Conservation (phyloP, 768 basidiomycete genomes). For the Mycena rebaudengoi region DNA sequence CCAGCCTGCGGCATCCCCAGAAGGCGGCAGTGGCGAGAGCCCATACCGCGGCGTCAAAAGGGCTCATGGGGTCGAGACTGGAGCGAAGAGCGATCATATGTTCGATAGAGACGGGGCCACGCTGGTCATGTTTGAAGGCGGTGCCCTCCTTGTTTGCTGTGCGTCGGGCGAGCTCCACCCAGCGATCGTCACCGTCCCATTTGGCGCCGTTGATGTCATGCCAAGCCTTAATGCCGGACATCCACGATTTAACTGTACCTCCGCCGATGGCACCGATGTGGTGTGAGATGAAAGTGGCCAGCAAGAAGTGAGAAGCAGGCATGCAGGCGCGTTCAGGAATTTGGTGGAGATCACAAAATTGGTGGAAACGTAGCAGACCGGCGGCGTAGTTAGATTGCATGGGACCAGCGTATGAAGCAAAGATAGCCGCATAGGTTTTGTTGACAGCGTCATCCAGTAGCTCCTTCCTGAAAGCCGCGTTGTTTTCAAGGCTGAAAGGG, state of each 20-base stretch:
- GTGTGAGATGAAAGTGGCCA: constrained; percentile 37
- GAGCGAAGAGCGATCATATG: constrained; percentile 29
- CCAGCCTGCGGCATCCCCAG: constrained; percentile 41
- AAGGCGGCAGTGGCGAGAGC: constrained; percentile 44
- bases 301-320: constrained; percentile 40
- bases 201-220: too few species aligned
- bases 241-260: constrained; percentile 40
- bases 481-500: constrained; percentile 7
- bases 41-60: constrained; percentile 42
- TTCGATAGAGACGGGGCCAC: constrained; percentile 22
- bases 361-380: constrained; percentile 43
- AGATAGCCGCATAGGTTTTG: constrained; percentile 8
- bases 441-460: constrained; percentile 17
- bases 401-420: constrained; percentile 23
- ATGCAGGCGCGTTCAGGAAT: constrained; percentile 40
- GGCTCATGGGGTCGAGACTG: constrained; percentile 29
- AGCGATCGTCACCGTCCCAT: too few species aligned
- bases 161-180: too few species aligned
- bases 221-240: constrained; percentile 36
- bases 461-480: not conserved
- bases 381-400: constrained; percentile 42
- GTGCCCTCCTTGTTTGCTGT: not conserved
- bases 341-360: constrained; percentile 44
- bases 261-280: constrained; percentile 20
- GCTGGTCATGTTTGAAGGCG: not conserved